Percentiles rank a stretch among this genome's conserved stretches.
Evolutionary conservation across 2,329 filamentous ascomycete species (phyloP).

Genomic region (Cylindrodendrum hubeiense): DNA sequence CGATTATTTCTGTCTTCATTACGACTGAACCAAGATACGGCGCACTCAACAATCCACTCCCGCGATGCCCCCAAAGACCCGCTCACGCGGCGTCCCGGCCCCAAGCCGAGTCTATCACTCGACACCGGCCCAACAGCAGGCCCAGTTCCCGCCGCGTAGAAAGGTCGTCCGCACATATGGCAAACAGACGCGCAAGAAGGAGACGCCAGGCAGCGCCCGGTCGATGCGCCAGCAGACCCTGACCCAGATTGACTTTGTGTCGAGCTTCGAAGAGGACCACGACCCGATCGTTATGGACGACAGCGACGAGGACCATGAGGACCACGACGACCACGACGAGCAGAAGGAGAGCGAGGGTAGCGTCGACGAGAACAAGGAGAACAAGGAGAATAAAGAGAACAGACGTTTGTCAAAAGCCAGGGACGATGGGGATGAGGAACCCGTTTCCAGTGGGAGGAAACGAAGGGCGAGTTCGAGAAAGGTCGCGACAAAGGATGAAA

Average conservation of each 20-base stretch:
- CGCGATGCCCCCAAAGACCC: conserved; percentile 53
- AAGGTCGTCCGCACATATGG: conserved; percentile 52
- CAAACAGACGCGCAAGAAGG: conserved; percentile 40
- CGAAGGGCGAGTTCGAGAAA: conserved; percentile 31
- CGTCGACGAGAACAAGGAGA: not conserved
- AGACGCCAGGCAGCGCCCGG: conserved; percentile 29
- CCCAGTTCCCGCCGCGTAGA: conserved; percentile 53
- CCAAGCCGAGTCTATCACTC: conserved; percentile 55
- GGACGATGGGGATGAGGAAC: conserved; percentile 34
- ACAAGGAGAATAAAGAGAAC: conserved; percentile 21
- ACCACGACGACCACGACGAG: conserved; percentile 24
- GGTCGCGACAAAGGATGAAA: conserved; percentile 23
- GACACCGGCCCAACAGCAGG: conserved; percentile 53
- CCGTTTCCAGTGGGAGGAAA: conserved; percentile 42
- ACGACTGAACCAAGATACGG: not conserved
- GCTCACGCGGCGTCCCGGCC: conserved; percentile 52
- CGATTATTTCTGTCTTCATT: not conserved
- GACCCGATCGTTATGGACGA: conserved; percentile 44
- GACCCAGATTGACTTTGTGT: conserved; percentile 57
- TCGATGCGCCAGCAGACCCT: conserved; percentile 56
- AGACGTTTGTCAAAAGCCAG: conserved; percentile 27
- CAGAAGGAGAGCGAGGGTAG: not conserved
- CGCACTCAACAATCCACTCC: not conserved
- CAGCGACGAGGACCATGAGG: conserved; percentile 42
- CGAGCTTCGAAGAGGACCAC: conserved; percentile 48